Percentiles rank a stretch among this genome's conserved stretches.
Conservation (phyloP, 148 eudicot species). For the Linanthus parryae region DNA sequence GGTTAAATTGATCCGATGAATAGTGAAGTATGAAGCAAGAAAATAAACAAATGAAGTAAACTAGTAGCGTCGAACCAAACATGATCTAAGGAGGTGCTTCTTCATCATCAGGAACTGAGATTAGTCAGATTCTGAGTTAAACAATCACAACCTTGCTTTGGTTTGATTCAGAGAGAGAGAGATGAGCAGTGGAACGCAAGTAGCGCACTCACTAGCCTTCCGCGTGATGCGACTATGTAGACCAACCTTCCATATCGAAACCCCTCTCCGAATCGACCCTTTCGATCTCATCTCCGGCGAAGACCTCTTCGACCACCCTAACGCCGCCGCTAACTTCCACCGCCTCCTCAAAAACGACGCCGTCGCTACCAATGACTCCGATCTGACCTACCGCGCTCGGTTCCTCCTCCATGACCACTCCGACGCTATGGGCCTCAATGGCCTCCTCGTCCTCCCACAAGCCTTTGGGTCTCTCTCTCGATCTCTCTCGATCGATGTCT, state of each 20-base stretch:
- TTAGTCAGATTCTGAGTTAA: too few relatives aligned
- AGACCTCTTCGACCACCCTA: slow-evolving; percentile 55
- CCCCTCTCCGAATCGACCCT: slow-evolving; percentile 77
- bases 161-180: slow-evolving; percentile 18
- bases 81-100: too few relatives aligned
- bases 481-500: background rate
- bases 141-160: too few relatives aligned
- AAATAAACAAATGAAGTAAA: too few relatives aligned
- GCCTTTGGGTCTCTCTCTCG: slow-evolving; percentile 64
- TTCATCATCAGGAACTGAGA: too few relatives aligned
- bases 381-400: slow-evolving; percentile 59
- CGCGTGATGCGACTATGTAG: slow-evolving; percentile 89
- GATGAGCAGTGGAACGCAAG: slow-evolving; percentile 32
- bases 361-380: slow-evolving; percentile 23
- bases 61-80: too few relatives aligned
- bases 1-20: too few relatives aligned
- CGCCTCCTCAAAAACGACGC: slow-evolving; percentile 20
- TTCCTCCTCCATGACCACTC: slow-evolving; percentile 54
- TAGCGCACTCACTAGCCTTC: slow-evolving; percentile 79
- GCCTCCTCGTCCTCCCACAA: slow-evolving; percentile 91
- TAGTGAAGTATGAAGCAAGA: too few relatives aligned
- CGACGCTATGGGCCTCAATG: slow-evolving; percentile 72
- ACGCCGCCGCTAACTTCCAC: slow-evolving; percentile 33
- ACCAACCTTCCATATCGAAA: slow-evolving; percentile 79
- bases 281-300: slow-evolving; percentile 81